Evolutionary conservation across 106 monocot genomes (phyloP).

Genomic region (Triglochin maritima): DNA sequence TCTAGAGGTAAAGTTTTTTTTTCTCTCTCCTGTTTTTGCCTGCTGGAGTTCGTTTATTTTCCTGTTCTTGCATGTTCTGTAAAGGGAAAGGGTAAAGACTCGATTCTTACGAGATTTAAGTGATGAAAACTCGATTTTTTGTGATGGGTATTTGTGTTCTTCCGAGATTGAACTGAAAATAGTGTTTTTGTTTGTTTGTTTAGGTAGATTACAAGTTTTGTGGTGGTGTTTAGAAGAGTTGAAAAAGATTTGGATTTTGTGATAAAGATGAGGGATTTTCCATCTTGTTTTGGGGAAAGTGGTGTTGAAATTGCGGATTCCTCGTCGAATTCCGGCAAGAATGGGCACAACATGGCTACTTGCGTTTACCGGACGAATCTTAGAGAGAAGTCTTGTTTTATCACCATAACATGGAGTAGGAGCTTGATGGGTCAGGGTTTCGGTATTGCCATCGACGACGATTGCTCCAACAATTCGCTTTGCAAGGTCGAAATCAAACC

Average conservation of each 20-base stretch:
- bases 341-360: slow-evolving; percentile 43
- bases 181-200: too few relatives aligned
- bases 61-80: too few relatives aligned
- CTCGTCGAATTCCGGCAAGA: slow-evolving; percentile 26
- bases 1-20: too few relatives aligned
- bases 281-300: slow-evolving; percentile 78
- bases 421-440: slow-evolving; percentile 60
- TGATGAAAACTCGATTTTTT: too few relatives aligned
- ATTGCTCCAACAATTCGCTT: slow-evolving; percentile 30
- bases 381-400: slow-evolving; percentile 15
- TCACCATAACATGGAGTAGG: slow-evolving; percentile 69
- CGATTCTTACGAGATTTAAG: too few relatives aligned
- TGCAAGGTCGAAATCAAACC: slow-evolving; percentile 66
- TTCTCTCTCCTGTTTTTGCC: too few relatives aligned
- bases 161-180: too few relatives aligned
- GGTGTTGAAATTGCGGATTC: slow-evolving; percentile 66
- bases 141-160: too few relatives aligned
- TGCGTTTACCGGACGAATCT: slow-evolving; percentile 50
- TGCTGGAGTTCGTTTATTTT: too few relatives aligned
- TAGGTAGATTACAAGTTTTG: too few relatives aligned
- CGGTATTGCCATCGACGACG: slow-evolving; percentile 46
- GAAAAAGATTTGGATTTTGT: not conserved
- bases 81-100: too few relatives aligned
- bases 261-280: slow-evolving; percentile 62
- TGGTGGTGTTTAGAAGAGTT: too few relatives aligned